Evolutionary conservation across 139 green algal species (phyloP).

Genomic region (Coelastrella sp.): DNA sequence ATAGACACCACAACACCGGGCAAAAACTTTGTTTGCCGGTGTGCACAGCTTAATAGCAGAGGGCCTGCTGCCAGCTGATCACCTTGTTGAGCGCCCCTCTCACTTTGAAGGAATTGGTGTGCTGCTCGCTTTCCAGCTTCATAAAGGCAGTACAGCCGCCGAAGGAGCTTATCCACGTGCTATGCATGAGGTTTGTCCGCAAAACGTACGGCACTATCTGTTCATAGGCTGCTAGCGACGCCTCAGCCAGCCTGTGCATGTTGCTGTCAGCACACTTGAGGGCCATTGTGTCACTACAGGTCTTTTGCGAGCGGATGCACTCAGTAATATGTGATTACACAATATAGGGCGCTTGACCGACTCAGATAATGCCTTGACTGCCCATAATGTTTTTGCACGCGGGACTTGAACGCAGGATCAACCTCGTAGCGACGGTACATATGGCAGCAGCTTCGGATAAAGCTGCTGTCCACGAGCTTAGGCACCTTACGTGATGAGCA

Average conservation of each 20-base stretch:
- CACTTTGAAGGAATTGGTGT: slow-evolving; percentile 68
- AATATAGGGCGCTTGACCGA: too few relatives aligned
- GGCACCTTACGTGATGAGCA: too few relatives aligned
- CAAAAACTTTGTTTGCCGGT: too few relatives aligned
- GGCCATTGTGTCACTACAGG: neutral
- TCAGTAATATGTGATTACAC: too few relatives aligned
- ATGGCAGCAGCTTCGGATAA: neutral
- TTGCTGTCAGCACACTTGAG: neutral
- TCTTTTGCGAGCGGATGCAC: too few relatives aligned
- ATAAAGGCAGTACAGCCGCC: slow-evolving; percentile 6
- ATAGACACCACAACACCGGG: too few relatives aligned
- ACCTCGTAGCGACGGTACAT: neutral
- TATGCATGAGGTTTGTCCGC: slow-evolving; percentile 6
- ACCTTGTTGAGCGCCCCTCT: slow-evolving; percentile 25
- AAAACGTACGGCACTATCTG: neutral
- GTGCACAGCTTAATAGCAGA: too few relatives aligned
- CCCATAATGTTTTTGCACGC: too few relatives aligned
- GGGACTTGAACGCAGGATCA: too few relatives aligned
- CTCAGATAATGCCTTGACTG: too few relatives aligned
- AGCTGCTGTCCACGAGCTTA: too few relatives aligned
- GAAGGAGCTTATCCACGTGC: slow-evolving; percentile 25
- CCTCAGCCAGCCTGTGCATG: slow-evolving; percentile 7
- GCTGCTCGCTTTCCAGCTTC: slow-evolving; percentile 56
- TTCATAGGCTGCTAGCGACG: neutral
- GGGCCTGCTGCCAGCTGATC: neutral